These are phyloP conservation scores for Tanacetum coccineum DNA, from an alignment of 129 eudicot genomes.

Conservation along the genomic window DNA sequence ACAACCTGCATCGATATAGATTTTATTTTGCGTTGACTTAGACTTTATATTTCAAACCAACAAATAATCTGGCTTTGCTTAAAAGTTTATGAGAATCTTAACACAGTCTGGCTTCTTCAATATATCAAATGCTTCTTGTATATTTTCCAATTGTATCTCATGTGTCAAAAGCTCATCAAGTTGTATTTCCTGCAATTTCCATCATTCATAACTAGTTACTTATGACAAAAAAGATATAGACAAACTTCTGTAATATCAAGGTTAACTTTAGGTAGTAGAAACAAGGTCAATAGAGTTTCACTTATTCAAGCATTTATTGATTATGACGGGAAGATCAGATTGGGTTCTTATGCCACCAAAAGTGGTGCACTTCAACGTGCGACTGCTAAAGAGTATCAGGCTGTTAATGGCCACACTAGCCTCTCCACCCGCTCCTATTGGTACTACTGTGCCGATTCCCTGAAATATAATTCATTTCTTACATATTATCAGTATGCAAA, in stretches of 20 bases:
- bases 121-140: constrained; percentile 22
- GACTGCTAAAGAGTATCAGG: constrained; percentile 32
- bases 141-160: constrained; percentile 33
- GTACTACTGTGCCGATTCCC: constrained; percentile 43
- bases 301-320: constrained; percentile 40
- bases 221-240: no score
- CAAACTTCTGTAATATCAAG: no score
- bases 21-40: no score
- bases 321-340: constrained; percentile 2
- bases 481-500: no score
- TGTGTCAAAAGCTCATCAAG: constrained; percentile 44
- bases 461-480: background rate
- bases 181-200: constrained; percentile 29
- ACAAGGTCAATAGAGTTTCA: background rate
- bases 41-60: no score
- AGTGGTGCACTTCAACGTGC: constrained; percentile 34
- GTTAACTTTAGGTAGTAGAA: no score
- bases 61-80: background rate
- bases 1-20: no score
- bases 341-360: constrained; percentile 41
- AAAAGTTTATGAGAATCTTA: constrained; percentile 16
- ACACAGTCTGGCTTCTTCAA: constrained; percentile 16
- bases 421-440: constrained; percentile 37
- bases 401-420: constrained; percentile 24
- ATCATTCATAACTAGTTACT: background rate